Base-by-base conservation (phyloP, 345 rosid species). In the Acer negundo region DNA sequence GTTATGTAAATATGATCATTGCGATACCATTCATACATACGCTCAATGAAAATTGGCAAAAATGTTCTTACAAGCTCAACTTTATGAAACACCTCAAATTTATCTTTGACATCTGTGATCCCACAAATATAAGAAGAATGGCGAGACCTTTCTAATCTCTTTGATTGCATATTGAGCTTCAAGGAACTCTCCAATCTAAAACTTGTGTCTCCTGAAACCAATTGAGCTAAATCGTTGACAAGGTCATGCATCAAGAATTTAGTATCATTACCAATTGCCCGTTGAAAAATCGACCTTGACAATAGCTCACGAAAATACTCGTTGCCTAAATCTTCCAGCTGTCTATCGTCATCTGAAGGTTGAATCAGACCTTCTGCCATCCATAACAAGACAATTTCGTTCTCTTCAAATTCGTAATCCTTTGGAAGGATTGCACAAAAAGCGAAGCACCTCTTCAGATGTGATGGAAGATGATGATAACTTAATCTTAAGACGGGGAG, bases 331-430 rank as follows among this genome's bases (percentile, higher is more conserved):
- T 80, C 76, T 6, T 69, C 72, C 72, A 53, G 46, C 1, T 16
- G 49, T 49, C n/a, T 55, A 8, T n/a, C 35, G 5, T 28, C 65
- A 2, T 49, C 23, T 5, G 0, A 40, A 0, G 17, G 59, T 19
- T 44, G 69, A 26, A 74, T 38, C 5, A 79, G 22, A 17, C 81
- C 81, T 35, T 79, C 77, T n/a, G 81, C 81, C 81, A 79, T 73
- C 81, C 81, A 79, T 16, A 79, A 17, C 0, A 44, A 20, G 20
- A 79, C 68, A 24, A 75, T 17, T 28, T 75, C 67, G 16, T 70
- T 49, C 69, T 70, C 70, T 16, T 75, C 72, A 12, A 76, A 64
- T 44, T 70, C 73, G 42, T 75, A 71, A 20, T 65, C 76, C 24
- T 64, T 80, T 1, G 79, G 76, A 49, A 80, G 10, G 13, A 68